These are phyloP conservation scores for Phytophthora ramorum DNA, from an alignment of 352 stramenopile species.

Conservation along the genomic window DNA sequence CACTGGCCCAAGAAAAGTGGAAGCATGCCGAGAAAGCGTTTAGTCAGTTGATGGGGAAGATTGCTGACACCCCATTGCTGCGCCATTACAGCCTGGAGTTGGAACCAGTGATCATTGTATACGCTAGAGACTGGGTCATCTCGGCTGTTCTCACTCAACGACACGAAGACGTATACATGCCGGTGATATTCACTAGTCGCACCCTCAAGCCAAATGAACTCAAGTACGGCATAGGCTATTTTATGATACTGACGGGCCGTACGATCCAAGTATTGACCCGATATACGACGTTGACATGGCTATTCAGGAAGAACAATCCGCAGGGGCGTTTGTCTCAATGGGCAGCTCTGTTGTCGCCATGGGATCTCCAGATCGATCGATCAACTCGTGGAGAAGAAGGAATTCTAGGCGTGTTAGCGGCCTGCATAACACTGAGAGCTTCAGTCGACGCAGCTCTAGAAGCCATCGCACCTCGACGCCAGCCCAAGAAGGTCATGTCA, in stretches of 20 bases:
- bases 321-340: slow-evolving; percentile 3
- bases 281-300: slow-evolving; percentile 6
- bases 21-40: neutral
- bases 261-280: slow-evolving; percentile 8
- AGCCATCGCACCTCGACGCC: neutral
- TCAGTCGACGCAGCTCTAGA: neutral
- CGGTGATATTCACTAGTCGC: slow-evolving; percentile 16
- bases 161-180: slow-evolving; percentile 12
- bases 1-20: neutral
- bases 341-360: neutral
- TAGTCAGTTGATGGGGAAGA: slow-evolving; percentile 10
- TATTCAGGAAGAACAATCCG: neutral
- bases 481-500: neutral
- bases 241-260: slow-evolving; percentile 9
- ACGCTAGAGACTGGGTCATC: slow-evolving; percentile 24
- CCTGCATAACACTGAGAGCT: neutral
- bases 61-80: slow-evolving; percentile 9
- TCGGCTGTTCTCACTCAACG: slow-evolving; percentile 10
- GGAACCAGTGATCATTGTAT: slow-evolving; percentile 10
- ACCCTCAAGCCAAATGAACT: slow-evolving; percentile 26
- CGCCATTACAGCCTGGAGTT: slow-evolving; percentile 17
- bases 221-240: slow-evolving; percentile 9
- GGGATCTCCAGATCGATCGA: neutral
- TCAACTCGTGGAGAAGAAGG: neutral
- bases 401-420: neutral